Evolutionary conservation across 768 basidiomycete genomes (phyloP), one percentile per base, ranked within the genome.

Genomic region (Amyloporia xantha): DNA sequence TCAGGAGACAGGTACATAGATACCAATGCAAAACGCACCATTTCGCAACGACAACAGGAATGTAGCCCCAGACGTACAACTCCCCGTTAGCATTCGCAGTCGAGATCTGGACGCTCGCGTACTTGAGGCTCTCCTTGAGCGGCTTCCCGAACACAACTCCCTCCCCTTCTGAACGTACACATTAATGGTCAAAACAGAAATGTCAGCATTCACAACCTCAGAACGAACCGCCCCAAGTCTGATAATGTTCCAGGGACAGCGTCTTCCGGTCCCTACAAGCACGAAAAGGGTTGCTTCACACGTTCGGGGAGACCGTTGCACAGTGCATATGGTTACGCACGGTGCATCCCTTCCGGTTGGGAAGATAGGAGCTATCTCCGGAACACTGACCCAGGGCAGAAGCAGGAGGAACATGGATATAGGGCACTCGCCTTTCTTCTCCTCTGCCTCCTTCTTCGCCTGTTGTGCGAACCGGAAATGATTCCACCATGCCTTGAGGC

Each of bases 41-140:
- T 69, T 96, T 97, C 40, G 95, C 95, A 36, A 99, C 95, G 45
- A 97, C 93, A 36, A 97, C 91, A 7, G 95, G 95, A 42, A 99
- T 90, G 63, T 87, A 88, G 1, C 94, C 92, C 86, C 90, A 94
- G 4, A 92, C 86, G 62, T 88, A 90, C 15, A 91, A 74, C 55
- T 88, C 82, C 6, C 91, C 91, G 52, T 79, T 79, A 10, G 84
- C 74, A 50, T 86, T 87, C 5, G 89, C 84, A 12, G 93, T 95
- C 9, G 87, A 91, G 62, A 98, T 95, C 62, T 94, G 93, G 1
- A 96, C 95, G 58, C 81, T 86, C 13, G 95, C 95, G 64, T 86
- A 86, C 58, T 76, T 77, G 56, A 98, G 71, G 52, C 86, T 86
- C 61, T 94, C 89, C 57, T 78, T 77, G 59, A 97, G 78, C 1